Percentiles rank a stretch among this genome's conserved stretches.
Evolutionary conservation across 768 basidiomycete species (phyloP).

Genomic region (Dacryopinax spathularia): DNA sequence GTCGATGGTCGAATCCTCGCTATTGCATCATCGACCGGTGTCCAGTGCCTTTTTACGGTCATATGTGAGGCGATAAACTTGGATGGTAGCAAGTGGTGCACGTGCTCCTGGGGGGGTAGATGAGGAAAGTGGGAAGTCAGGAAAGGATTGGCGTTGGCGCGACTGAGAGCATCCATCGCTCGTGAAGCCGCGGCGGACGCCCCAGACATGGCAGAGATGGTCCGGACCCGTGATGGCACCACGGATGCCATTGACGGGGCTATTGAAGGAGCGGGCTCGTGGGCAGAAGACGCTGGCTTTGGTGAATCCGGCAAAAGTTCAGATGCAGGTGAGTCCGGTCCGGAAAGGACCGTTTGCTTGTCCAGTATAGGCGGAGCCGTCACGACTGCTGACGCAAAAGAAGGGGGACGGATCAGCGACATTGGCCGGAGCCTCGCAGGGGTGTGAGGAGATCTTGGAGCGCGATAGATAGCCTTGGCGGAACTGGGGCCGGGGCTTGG

Average conservation of each 20-base stretch:
- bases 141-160: background rate
- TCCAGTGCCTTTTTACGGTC: background rate
- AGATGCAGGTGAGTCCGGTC: background rate
- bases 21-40: background rate
- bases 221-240: background rate
- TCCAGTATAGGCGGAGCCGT: background rate
- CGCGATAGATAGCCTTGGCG: background rate
- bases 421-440: background rate
- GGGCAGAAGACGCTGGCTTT: background rate
- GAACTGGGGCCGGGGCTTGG: background rate
- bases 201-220: background rate
- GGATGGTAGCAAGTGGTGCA: background rate
- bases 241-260: background rate
- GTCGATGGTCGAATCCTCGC: background rate
- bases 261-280: background rate
- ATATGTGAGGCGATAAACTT: background rate
- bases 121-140: background rate
- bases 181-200: background rate
- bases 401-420: background rate
- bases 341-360: background rate
- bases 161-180: background rate
- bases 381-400: background rate
- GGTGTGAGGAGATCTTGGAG: background rate
- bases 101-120: background rate
- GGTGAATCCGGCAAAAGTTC: background rate